A percentile compares a stretch with the other conserved stretches of the same genome.
These are phyloP conservation scores for Coemansia umbellata DNA, from an alignment of 192 early-diverging fungal species.

Conservation along the genomic window DNA sequence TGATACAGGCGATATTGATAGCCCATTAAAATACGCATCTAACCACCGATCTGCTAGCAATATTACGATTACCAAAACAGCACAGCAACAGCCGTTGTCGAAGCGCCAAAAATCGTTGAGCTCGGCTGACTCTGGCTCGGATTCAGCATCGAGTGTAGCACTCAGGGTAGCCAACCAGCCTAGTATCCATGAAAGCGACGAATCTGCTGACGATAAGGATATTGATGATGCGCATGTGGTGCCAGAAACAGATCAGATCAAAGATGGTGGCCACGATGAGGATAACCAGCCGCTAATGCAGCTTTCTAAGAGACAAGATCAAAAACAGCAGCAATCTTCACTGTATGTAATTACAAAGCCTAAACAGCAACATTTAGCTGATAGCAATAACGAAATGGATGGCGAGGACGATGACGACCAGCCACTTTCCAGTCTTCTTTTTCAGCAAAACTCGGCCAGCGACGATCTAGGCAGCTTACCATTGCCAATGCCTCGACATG, in stretches of 20 bases:
- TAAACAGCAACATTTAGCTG: neutral
- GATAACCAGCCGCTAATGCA: conserved; percentile 34
- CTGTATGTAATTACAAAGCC: conserved; percentile 17
- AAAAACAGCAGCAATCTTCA: neutral
- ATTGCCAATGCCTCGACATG: conserved; percentile 34
- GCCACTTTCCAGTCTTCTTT: conserved; percentile 37
- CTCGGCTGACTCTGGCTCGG: neutral
- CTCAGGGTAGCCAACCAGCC: conserved; percentile 27
- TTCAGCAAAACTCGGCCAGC: conserved; percentile 10
- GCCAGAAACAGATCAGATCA: neutral
- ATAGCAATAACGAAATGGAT: neutral
- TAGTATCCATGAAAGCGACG: conserved; percentile 11
- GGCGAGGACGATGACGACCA: conserved; percentile 37
- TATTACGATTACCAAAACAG: neutral
- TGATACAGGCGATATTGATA: neutral
- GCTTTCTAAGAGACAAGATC: conserved; percentile 9
- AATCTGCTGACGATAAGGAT: neutral
- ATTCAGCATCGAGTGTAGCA: conserved; percentile 6
- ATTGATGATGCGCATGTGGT: conserved; percentile 3
- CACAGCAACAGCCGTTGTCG: neutral
- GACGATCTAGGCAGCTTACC: conserved; percentile 41
- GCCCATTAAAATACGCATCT: no score
- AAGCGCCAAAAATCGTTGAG: neutral
- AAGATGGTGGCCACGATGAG: conserved; percentile 24
- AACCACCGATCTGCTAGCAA: no score